These are phyloP conservation scores for Tricharina praecox DNA, from an alignment of 495 filamentous ascomycete genomes.

Conservation along the genomic window DNA sequence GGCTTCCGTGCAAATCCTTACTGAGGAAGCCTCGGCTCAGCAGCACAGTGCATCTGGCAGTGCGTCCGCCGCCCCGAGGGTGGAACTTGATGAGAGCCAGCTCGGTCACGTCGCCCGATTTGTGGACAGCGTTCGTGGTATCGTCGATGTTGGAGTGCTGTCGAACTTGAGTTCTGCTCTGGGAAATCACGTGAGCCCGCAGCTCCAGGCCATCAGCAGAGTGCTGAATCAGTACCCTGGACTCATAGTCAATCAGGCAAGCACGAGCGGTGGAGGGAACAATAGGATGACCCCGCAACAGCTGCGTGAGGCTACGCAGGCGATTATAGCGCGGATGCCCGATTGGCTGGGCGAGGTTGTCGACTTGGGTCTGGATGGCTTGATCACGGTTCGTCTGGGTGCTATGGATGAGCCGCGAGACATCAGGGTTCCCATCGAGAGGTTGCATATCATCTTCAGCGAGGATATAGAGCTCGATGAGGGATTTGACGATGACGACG, in stretches of 20 bases:
- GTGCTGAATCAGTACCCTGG: conserved; percentile 18
- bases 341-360: conserved; percentile 42
- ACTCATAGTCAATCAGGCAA: too few species aligned
- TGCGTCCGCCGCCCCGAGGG: not conserved
- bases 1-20: not conserved
- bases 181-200: conserved; percentile 17
- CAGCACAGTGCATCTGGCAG: not conserved
- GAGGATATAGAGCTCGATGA: conserved; percentile 24
- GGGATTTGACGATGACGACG: conserved; percentile 7
- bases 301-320: not conserved
- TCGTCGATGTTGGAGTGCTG: conserved; percentile 17
- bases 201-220: conserved; percentile 17
- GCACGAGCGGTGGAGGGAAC: too few species aligned
- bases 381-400: conserved; percentile 37
- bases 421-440: conserved; percentile 33
- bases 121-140: conserved; percentile 12
- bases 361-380: conserved; percentile 37
- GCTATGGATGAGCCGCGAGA: conserved; percentile 33
- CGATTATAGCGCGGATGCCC: not conserved
- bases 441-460: conserved; percentile 30
- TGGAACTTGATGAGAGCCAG: not conserved
- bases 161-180: conserved; percentile 17
- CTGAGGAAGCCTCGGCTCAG: not conserved
- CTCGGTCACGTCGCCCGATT: conserved; percentile 10
- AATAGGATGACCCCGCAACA: conserved; percentile 4